Evolutionary conservation across 192 early-diverging fungal genomes (phyloP), one percentile per base, ranked within the genome.

Genomic region (Phlyctochytrium planicorne): DNA sequence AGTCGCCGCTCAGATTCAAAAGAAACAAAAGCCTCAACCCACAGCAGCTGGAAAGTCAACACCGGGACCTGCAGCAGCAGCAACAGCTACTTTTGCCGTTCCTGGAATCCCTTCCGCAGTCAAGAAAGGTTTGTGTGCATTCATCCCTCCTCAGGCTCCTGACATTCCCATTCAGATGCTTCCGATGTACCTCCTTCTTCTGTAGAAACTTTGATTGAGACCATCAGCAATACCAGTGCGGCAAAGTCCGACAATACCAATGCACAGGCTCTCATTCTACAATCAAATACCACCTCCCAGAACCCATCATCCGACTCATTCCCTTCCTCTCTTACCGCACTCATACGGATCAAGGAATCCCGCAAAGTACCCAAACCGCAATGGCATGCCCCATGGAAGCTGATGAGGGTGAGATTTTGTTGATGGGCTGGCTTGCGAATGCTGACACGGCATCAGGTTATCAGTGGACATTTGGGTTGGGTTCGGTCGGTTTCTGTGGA

Each of bases 351-450:
- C 63, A 80, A 83, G 53, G 78, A 88, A 52, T 62, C 77, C 14
- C 64, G 81, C 52, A 82, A 82, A 62, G 69, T 81, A n/a, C 79
- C 82, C 25, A 85, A 88, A 56, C 97, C 97, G 2, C 80, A 87
- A 36, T 99, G 97, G 97, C 97, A 99, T 78, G 93, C 97, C 47
- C 97, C 97, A 30, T 99, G 97, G 97, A 96, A 95, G 80, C 80
- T 99, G 63, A 94, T 94, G 93, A 84, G 82, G 61, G 87, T 80
- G 32, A 12, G 62, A 65, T n/a, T 12, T 27, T 24, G 36, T 20
- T 6, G 0, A 25, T 72, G 0, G 3, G 34, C 50, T n/a, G 30
- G 24, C 20, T 24, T 33, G 55, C 17, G 4, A 16, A 72, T 78
- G 76, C 71, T 32, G 30, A 2, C n/a, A 34, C 33, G 10, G 2